A percentile compares a stretch with the other conserved stretches of the same genome.
phyloP scores from a whole-genome alignment of 1,284 basidiomycete species.

The Cryptococcus jaspeensis region DNA sequence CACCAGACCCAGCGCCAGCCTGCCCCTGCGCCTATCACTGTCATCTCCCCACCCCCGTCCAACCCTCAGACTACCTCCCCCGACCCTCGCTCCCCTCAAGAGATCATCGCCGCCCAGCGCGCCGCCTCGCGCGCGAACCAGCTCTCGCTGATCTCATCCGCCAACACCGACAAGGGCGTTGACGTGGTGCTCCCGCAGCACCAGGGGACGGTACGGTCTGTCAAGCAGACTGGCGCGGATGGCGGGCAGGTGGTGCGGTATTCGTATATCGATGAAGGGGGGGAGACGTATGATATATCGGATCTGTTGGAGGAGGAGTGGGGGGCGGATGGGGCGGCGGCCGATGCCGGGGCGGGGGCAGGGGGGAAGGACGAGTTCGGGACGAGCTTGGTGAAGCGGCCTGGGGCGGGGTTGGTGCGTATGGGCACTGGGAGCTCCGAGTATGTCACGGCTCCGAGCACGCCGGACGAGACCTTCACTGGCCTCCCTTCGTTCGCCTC shows the following conservation, averaged over 20 bases:
- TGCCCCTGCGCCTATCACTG: background rate
- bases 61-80: background rate
- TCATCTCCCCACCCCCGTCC: slow-evolving; percentile 1
- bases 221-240: slow-evolving; percentile 56
- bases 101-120: slow-evolving; percentile 89
- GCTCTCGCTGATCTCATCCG: slow-evolving; percentile 75
- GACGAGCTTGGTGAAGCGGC: slow-evolving; percentile 8
- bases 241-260: slow-evolving; percentile 74
- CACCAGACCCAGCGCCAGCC: too few species aligned
- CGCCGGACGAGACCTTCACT: slow-evolving; percentile 23
- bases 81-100: slow-evolving; percentile 64
- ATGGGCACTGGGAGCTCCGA: slow-evolving; percentile 33
- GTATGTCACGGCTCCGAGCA: slow-evolving; percentile 40
- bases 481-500: background rate
- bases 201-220: slow-evolving; percentile 78
- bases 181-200: slow-evolving; percentile 76
- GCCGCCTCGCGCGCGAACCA: slow-evolving; percentile 80
- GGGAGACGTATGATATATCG: slow-evolving; percentile 86
- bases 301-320: slow-evolving; percentile 86
- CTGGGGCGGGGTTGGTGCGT: slow-evolving; percentile 25
- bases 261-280: slow-evolving; percentile 82
- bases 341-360: background rate
- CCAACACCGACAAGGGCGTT: slow-evolving; percentile 78
- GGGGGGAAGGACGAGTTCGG: slow-evolving; percentile 4
- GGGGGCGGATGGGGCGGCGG: slow-evolving; percentile 52